Percentiles rank a stretch among this genome's conserved stretches.
These are phyloP conservation scores for Fusarium annulatum DNA, from an alignment of 2,329 filamentous ascomycete species.

Conservation along the genomic window DNA sequence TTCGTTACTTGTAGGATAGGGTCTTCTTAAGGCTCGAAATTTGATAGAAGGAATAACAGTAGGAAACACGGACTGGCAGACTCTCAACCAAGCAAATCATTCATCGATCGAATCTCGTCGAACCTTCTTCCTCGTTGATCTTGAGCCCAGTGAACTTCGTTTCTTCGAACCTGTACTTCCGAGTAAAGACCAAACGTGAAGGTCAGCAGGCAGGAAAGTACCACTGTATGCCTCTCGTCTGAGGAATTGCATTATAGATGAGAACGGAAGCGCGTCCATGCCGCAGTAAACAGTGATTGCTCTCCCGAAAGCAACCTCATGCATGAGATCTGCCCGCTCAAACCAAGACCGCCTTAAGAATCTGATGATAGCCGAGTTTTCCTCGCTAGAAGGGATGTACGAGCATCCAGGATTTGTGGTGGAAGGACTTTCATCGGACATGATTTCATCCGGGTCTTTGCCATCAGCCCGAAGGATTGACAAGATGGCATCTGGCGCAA, in stretches of 20 bases:
- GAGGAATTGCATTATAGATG: neutral
- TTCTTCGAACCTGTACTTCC: neutral
- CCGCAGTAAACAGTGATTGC: slow-evolving; percentile 12
- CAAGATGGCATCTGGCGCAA: neutral
- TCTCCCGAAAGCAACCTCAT: neutral
- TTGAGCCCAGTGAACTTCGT: neutral
- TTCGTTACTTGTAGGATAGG: fast-evolving
- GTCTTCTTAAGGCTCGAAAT: fast-evolving
- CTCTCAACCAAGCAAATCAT: neutral
- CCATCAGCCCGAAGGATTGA: neutral
- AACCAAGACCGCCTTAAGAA: slow-evolving; percentile 4
- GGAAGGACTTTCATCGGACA: neutral
- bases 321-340: neutral
- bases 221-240: neutral
- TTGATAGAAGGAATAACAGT: fast-evolving
- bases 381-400: fast-evolving
- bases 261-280: neutral
- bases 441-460: neutral
- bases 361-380: neutral
- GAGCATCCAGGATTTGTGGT: fast-evolving
- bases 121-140: neutral
- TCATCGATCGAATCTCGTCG: neutral
- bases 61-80: neutral
- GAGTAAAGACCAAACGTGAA: neutral
- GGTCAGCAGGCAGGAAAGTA: neutral